Conservation (phyloP, 129 eudicot species). For the Heracleum sosnowskyi region DNA sequence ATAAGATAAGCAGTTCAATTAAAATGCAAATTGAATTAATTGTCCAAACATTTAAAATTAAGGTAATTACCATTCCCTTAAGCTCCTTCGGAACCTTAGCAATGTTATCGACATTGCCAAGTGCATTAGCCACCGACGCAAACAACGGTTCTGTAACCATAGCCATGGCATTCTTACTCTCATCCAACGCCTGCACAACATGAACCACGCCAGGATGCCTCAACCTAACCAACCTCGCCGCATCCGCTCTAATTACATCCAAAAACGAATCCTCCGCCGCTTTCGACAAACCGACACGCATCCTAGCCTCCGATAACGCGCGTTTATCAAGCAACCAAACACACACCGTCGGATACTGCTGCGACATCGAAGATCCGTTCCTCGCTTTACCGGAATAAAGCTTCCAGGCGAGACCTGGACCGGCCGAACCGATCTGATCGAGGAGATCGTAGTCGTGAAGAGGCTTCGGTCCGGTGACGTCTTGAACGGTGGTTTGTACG, state of each 20-base stretch:
- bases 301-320: constrained; percentile 52
- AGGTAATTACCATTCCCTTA: constrained; percentile 65
- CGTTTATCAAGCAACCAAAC: constrained; percentile 89
- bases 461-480: constrained; percentile 87
- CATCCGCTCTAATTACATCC: constrained; percentile 76
- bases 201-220: constrained; percentile 98
- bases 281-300: constrained; percentile 58
- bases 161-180: constrained; percentile 92
- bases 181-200: constrained; percentile 87
- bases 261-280: constrained; percentile 77
- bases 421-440: constrained; percentile 97
- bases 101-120: constrained; percentile 66
- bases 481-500: constrained; percentile 66
- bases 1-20: not conserved
- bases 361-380: constrained; percentile 33
- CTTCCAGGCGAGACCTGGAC: constrained; percentile 87
- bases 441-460: constrained; percentile 80
- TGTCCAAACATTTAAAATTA: not conserved
- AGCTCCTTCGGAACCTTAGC: constrained; percentile 83
- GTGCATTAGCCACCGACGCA: constrained; percentile 80
- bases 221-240: constrained; percentile 64
- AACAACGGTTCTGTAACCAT: constrained; percentile 97
- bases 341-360: constrained; percentile 74
- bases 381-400: constrained; percentile 75
- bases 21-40: not conserved